These are phyloP conservation scores for Sarocladium brachiariae DNA, from an alignment of 2,329 filamentous ascomycete species.

Conservation along the genomic window DNA sequence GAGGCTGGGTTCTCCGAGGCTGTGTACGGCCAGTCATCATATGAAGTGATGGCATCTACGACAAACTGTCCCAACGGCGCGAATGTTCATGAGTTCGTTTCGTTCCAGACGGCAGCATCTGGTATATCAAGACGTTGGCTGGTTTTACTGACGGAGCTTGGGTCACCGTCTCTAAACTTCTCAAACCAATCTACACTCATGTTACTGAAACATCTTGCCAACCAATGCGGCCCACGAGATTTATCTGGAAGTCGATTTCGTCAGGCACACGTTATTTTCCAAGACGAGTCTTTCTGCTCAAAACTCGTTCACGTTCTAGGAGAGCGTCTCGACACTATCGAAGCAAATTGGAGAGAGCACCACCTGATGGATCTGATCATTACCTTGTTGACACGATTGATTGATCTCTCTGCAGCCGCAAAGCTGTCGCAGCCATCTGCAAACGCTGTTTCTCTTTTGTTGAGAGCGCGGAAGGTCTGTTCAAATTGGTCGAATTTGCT, in stretches of 20 bases:
- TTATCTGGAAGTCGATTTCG: constrained; percentile 29
- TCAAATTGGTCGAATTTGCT: constrained; percentile 43
- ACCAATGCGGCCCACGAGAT: constrained; percentile 46
- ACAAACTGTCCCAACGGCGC: constrained; percentile 38
- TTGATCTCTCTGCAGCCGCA: neutral
- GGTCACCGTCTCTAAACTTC: constrained; percentile 51
- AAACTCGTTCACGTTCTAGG: constrained; percentile 41
- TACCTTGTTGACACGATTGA: constrained; percentile 18
- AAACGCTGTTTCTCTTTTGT: too few relatives aligned
- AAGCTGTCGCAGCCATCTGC: too few relatives aligned
- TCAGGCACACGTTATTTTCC: constrained; percentile 40
- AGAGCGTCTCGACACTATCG: constrained; percentile 34
- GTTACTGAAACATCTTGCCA: constrained; percentile 43
- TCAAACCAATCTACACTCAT: constrained; percentile 42
- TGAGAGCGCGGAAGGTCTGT: constrained; percentile 33
- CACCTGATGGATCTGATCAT: constrained; percentile 52
- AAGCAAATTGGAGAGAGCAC: constrained; percentile 51
- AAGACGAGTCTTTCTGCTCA: constrained; percentile 41
- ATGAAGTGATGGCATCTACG: constrained; percentile 44
- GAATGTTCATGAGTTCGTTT: constrained; percentile 44
- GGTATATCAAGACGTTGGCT: constrained; percentile 43
- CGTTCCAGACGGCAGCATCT: constrained; percentile 40
- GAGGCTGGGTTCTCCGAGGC: constrained; percentile 9
- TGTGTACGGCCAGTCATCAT: constrained; percentile 41
- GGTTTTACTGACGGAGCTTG: constrained; percentile 42